Percentiles rank a stretch among this genome's conserved stretches.
phyloP scores from a whole-genome alignment of 75 land plant genomes.

The Pinus taeda region DNA sequence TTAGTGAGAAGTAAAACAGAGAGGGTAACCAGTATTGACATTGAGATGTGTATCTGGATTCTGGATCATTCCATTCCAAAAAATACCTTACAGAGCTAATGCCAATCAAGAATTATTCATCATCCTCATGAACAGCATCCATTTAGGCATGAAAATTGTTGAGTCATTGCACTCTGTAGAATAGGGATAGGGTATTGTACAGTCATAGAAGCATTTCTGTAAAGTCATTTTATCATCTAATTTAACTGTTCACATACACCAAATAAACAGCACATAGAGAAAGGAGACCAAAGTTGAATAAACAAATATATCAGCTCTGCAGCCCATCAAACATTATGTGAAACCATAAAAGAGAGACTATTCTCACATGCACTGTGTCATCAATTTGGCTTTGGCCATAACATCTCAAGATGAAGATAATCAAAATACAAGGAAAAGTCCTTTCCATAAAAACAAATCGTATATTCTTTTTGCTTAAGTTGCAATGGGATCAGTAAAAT shows the following conservation, averaged over 20 bases:
- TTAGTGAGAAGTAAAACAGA: neutral
- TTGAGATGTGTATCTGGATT: neutral
- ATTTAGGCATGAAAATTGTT: neutral
- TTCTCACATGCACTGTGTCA: neutral
- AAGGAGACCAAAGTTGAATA: too few species aligned
- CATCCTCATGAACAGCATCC: neutral
- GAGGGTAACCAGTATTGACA: neutral
- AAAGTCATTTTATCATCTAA: too few species aligned
- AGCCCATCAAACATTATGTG: neutral
- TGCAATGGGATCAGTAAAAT: neutral
- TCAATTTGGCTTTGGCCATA: too few species aligned
- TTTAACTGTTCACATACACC: too few species aligned
- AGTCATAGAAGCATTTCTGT: too few species aligned
- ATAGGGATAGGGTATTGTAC: too few species aligned
- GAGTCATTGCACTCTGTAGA: neutral
- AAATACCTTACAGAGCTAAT: neutral
- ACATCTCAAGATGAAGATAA: neutral
- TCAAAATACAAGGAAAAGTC: neutral
- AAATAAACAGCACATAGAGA: too few species aligned
- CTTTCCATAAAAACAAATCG: neutral
- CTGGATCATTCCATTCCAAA: neutral
- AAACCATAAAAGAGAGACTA: neutral
- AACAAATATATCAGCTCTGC: too few species aligned
- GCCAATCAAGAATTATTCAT: conserved; percentile 2
- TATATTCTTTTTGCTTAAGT: neutral